Base-by-base conservation (phyloP, 2,329 filamentous ascomycete genomes). In the Colletotrichum scovillei region DNA sequence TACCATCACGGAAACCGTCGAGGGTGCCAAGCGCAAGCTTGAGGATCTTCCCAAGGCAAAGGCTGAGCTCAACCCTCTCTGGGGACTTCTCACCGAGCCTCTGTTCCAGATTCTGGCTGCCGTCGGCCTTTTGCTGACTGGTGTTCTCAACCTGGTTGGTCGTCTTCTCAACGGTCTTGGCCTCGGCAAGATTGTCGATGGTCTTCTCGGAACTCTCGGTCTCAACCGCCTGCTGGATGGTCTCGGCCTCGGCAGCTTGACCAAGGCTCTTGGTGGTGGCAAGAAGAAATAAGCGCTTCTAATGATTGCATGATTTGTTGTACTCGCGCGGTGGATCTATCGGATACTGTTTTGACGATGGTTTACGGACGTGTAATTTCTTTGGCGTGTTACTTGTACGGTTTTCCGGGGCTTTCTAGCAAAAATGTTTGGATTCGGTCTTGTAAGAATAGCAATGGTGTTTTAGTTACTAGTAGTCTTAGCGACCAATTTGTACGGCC, bases 41-140 rank as follows among this genome's bases (percentile, higher is more conserved):
- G 91, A 93, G 79, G 93, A 94, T 80, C 97, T 98, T 94, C 95
- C 95, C 6, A 93, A 97, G 77, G 95, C 95, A 56, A 97, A 98
- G 92, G 96, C 97, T 88, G 92, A 96, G 86, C 89, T 98, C 74
- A 98, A 96, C 85, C 95, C 95, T 12, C 90, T 98, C 35, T 97
- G 95, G 95, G 91, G 87, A 35, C 87, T 98, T 62, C 86, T 97
- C 16, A 91, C 91, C 46, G 94, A 98, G 87, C 95, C 95, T 12
- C 86, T 98, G 26, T 94, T 95, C 89, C 95, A 98, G 88, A 98
- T 98, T 80, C 89, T 98, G 62, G 94, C 95, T 9, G 95, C 94
- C 12, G 95, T 98, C 58, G 95, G 95, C 26, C 85, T 98, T 72
- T 83, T 98, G 75, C 87, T 98, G 74, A 92, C 88, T 64, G 95